Conservation (phyloP, 371 early-diverging fungal genomes). For the Lichtheimia ornata region DNA sequence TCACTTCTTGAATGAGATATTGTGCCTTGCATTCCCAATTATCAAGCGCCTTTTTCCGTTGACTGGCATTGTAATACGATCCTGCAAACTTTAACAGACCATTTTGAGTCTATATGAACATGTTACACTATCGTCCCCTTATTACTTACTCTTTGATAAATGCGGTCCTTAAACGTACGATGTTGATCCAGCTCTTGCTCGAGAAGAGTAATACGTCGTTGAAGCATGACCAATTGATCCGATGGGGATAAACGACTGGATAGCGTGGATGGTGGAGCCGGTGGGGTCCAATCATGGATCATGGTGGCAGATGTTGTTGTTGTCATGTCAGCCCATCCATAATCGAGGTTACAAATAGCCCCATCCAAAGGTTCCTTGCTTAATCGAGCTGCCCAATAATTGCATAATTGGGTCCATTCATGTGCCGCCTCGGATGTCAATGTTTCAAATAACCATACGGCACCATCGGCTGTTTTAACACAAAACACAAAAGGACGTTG, state of each 20-base stretch:
- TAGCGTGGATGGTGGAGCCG: conserved; percentile 25
- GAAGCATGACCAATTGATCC: conserved; percentile 15
- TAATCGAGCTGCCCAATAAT: conserved; percentile 26
- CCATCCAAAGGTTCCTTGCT: conserved; percentile 33
- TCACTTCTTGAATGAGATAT: conserved; percentile 15
- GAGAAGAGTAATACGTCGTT: conserved; percentile 1
- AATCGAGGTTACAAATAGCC: conserved; percentile 36
- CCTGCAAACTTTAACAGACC: conserved; percentile 11
- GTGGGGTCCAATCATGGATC: conserved; percentile 29
- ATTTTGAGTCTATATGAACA: background rate
- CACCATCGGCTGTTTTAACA: conserved; percentile 30
- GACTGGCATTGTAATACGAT: background rate
- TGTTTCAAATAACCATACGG: conserved; percentile 35
- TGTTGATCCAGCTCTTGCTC: conserved; percentile 23
- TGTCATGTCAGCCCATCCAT: conserved; percentile 29
- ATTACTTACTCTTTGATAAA: conserved; percentile 14
- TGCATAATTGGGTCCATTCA: conserved; percentile 29
- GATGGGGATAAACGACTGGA: conserved; percentile 12
- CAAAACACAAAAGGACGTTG: conserved; percentile 32
- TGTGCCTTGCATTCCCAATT: conserved; percentile 25
- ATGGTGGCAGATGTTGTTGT: background rate
- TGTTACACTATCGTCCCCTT: background rate
- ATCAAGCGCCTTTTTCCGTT: conserved; percentile 7
- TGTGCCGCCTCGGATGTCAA: conserved; percentile 16
- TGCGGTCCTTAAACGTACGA: conserved; percentile 14